phyloP scores from a whole-genome alignment of 2,329 filamentous ascomycete genomes.

The Boeremia exigua region DNA sequence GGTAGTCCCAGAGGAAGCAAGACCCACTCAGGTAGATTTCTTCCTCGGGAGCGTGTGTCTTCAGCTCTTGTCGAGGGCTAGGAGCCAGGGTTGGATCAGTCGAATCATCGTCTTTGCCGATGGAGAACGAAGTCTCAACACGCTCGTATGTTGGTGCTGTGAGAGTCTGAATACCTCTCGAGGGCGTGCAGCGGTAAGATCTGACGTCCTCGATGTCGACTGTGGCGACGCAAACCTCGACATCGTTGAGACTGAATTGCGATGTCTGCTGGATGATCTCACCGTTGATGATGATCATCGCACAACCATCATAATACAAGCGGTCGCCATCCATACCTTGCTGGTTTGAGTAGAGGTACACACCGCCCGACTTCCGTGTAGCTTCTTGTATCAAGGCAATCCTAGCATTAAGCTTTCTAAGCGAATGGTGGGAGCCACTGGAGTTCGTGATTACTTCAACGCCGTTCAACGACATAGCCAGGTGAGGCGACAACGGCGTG shows the following conservation, averaged over 20 bases:
- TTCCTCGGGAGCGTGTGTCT: slow-evolving; percentile 68
- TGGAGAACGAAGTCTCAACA: slow-evolving; percentile 53
- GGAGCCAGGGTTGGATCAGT: slow-evolving; percentile 55
- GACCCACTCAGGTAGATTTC: slow-evolving; percentile 68
- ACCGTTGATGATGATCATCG: slow-evolving; percentile 69
- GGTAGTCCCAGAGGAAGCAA: slow-evolving; percentile 71
- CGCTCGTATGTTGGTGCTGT: slow-evolving; percentile 55
- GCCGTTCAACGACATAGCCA: slow-evolving; percentile 69
- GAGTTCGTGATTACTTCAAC: slow-evolving; percentile 74
- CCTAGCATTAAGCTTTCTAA: slow-evolving; percentile 70
- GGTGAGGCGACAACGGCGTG: slow-evolving; percentile 57
- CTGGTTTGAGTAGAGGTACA: slow-evolving; percentile 70
- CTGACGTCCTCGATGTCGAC: slow-evolving; percentile 73
- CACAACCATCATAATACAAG: slow-evolving; percentile 56
- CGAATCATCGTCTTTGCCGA: slow-evolving; percentile 51
- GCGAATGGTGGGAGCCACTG: slow-evolving; percentile 70
- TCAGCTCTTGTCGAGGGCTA: slow-evolving; percentile 54
- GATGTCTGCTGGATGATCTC: slow-evolving; percentile 68
- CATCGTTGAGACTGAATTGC: slow-evolving; percentile 65
- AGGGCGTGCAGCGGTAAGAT: slow-evolving; percentile 62
- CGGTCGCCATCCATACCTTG: slow-evolving; percentile 55
- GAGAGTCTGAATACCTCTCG: slow-evolving; percentile 64
- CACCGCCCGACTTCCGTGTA: slow-evolving; percentile 66
- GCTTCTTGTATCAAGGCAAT: slow-evolving; percentile 71
- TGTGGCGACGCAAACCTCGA: slow-evolving; percentile 62